Conservation (phyloP, 2,329 filamentous ascomycete genomes). For the Aspergillus uvarum region DNA sequence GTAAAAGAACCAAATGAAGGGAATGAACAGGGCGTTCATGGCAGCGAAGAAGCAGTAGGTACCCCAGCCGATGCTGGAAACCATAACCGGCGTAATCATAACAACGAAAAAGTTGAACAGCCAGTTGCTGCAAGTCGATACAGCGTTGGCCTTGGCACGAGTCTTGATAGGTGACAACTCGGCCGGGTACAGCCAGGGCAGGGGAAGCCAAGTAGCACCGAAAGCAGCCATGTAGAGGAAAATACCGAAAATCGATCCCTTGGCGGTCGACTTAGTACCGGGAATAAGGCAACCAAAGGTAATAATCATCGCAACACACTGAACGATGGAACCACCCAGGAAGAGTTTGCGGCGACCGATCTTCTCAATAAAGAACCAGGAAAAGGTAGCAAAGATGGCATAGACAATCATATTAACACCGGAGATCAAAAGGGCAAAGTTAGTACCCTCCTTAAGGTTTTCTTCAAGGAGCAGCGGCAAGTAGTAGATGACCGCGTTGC, state of each 20-base stretch:
- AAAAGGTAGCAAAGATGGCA: constrained; percentile 44
- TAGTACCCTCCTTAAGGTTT: constrained; percentile 41
- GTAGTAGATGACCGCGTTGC: constrained; percentile 54
- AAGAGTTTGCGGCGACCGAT: constrained; percentile 49
- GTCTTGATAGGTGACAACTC: constrained; percentile 58
- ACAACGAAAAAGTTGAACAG: constrained; percentile 57
- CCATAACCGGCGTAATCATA: constrained; percentile 51
- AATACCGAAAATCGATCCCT: constrained; percentile 56
- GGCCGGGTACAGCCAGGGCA: constrained; percentile 58
- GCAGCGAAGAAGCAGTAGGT: constrained; percentile 47
- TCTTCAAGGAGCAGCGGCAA: constrained; percentile 49
- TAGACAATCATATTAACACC: constrained; percentile 54
- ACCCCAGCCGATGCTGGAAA: constrained; percentile 41
- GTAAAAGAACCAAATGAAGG: constrained; percentile 56
- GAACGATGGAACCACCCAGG: constrained; percentile 40
- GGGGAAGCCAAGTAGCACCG: constrained; percentile 63
- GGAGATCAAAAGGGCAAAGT: constrained; percentile 53
- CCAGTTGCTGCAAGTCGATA: constrained; percentile 57
- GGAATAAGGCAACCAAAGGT: constrained; percentile 43
- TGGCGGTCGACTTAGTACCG: constrained; percentile 23
- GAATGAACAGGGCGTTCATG: constrained; percentile 49
- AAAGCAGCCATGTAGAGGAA: constrained; percentile 71
- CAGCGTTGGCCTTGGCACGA: constrained; percentile 56
- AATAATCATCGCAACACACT: constrained; percentile 41
- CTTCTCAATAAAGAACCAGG: constrained; percentile 51